Conservation (phyloP, 441 rosid genomes). For the Croton laevigatus region DNA sequence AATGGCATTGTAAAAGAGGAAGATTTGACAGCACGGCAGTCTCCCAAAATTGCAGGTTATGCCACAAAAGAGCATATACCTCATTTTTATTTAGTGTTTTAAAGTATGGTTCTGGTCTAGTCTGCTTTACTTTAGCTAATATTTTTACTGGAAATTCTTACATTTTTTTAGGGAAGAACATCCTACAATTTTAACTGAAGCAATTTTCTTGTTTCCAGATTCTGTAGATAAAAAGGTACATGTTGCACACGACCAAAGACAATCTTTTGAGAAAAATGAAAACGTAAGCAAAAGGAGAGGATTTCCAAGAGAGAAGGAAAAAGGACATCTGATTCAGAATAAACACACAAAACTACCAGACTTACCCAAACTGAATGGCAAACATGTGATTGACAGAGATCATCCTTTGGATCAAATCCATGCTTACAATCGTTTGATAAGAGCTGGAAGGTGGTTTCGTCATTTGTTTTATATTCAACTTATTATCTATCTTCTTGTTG, state of each 20-base stretch:
- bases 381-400: constrained; percentile 32
- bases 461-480: constrained; percentile 18
- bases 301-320: constrained; percentile 33
- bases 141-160: constrained; percentile 1
- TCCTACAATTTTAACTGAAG: constrained; percentile 10
- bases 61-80: constrained; percentile 22
- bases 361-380: constrained; percentile 33
- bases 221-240: constrained; percentile 33
- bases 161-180: not conserved
- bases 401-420: constrained; percentile 33
- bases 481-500: constrained; percentile 19
- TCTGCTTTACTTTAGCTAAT: constrained; percentile 10
- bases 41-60: constrained; percentile 50
- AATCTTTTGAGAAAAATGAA: constrained; percentile 27
- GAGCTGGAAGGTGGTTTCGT: constrained; percentile 62
- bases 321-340: constrained; percentile 34
- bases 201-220: constrained; percentile 34
- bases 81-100: constrained; percentile 11
- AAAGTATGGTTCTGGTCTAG: not conserved
- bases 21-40: constrained; percentile 33
- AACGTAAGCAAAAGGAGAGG: constrained; percentile 27
- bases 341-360: constrained; percentile 34
- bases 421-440: constrained; percentile 55
- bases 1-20: constrained; percentile 31
- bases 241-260: constrained; percentile 32